Conservation (phyloP, 2,329 filamentous ascomycete species). For the Amesomyces nigricolor region DNA sequence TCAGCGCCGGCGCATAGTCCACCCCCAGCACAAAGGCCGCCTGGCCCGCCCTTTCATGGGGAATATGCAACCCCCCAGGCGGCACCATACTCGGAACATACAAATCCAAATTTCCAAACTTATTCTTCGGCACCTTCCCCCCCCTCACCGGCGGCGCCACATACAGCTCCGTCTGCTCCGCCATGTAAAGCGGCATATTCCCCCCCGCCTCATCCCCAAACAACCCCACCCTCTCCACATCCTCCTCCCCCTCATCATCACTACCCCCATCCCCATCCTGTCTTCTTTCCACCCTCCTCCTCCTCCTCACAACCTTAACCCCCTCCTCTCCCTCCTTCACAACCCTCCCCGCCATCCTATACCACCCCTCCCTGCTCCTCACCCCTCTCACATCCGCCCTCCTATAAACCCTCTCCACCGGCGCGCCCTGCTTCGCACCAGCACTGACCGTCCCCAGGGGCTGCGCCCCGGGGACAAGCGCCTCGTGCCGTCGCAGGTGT, state of each 20-base stretch:
- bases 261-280: slow-evolving; percentile 41
- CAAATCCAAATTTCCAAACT: slow-evolving; percentile 88
- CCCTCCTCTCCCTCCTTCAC: slow-evolving; percentile 76
- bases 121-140: slow-evolving; percentile 79
- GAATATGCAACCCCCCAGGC: slow-evolving; percentile 68
- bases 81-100: slow-evolving; percentile 93
- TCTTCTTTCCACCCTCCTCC: slow-evolving; percentile 21
- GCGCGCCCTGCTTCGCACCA: slow-evolving; percentile 44
- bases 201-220: slow-evolving; percentile 32
- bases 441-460: slow-evolving; percentile 72
- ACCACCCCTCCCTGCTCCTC: slow-evolving; percentile 83
- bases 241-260: slow-evolving; percentile 40
- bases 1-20: slow-evolving; percentile 85
- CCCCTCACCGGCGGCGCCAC: slow-evolving; percentile 67
- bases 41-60: slow-evolving; percentile 52
- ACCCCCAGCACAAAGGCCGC: slow-evolving; percentile 73
- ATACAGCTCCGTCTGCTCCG: slow-evolving; percentile 67
- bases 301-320: slow-evolving; percentile 61
- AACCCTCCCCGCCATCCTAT: slow-evolving; percentile 68
- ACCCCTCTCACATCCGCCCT: slow-evolving; percentile 74
- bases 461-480: slow-evolving; percentile 64
- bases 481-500: slow-evolving; percentile 77
- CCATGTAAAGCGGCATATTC: slow-evolving; percentile 53
- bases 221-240: slow-evolving; percentile 31
- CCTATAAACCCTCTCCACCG: slow-evolving; percentile 74